Base-by-base conservation (phyloP, 2,329 filamentous ascomycete genomes). In the Fonsecaea nubica region DNA sequence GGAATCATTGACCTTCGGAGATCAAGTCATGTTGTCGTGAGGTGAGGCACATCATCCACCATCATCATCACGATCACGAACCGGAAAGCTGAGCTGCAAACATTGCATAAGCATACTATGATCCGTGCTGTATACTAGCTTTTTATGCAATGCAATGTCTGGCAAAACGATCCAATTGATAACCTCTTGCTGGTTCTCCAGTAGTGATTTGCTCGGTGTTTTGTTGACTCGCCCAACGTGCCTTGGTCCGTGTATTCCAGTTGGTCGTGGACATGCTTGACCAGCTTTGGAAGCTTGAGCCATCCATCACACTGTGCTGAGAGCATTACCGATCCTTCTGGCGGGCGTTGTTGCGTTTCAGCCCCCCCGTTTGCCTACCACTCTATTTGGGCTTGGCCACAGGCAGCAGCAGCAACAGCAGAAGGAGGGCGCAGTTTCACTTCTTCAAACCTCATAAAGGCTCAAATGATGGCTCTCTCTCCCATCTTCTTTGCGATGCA, bases 101-200 rank as follows among this genome's bases (percentile, higher is more conserved):
- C 65, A 60, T 64, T 52, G 55, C 63, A 69, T 57, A 59, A 54
- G 68, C 63, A 65, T 64, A 64, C 59, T 63, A 57, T 35, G 63
- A 57, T 64, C 62, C 68, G 62, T 62, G 65, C 65, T 70, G 68
- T 70, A 70, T 70, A 70, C 68, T 70, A 70, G 65, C 65, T 68
- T 63, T 68, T 68, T 62, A 65, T 65, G 59, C 65, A 70, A 70
- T 66, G 68, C 58, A 62, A 66, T 53, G 54, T 67, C 59, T 62
- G 50, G 60, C 58, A 64, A 54, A 65, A 48, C 36, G 52, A 38
- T 40, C 13, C 45, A 21, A 38, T n/a, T 61, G 45, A 18, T 18
- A 30, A 53, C 40, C 30, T 60, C 9, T 40, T 42, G 40, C 40
- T n/a, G 40, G 13, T 6, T 30, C 62, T 33, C 15, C 53, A 33